Evolutionary conservation across 495 filamentous ascomycete genomes (phyloP).

Genomic region (Aspergillus cavernicola): DNA sequence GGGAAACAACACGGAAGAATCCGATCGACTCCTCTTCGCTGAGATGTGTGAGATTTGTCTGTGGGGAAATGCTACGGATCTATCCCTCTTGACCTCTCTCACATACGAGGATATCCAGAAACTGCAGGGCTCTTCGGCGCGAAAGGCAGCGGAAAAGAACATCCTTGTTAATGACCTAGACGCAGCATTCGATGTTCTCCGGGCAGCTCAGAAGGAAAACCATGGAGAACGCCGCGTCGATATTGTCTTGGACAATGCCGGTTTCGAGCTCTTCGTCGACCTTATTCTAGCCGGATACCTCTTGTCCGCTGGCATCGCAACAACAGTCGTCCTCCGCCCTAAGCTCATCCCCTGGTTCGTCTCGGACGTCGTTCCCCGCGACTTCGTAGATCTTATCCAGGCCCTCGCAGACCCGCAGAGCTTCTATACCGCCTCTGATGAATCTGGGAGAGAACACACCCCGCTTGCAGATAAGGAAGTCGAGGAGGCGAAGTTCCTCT

Average conservation of each 20-base stretch:
- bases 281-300: constrained; percentile 87
- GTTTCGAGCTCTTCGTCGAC: constrained; percentile 95
- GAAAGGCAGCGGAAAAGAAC: constrained; percentile 80
- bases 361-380: constrained; percentile 81
- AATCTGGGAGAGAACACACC: constrained; percentile 53
- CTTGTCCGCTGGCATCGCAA: constrained; percentile 75
- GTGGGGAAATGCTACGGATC: constrained; percentile 96
- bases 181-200: constrained; percentile 66
- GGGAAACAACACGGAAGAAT: constrained; percentile 54
- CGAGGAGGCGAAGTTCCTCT: constrained; percentile 68
- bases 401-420: constrained; percentile 67
- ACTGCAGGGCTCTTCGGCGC: constrained; percentile 81
- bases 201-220: constrained; percentile 51
- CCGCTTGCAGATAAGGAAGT: constrained; percentile 64
- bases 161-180: constrained; percentile 82
- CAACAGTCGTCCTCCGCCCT: constrained; percentile 82
- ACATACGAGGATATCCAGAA: constrained; percentile 96
- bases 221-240: constrained; percentile 66
- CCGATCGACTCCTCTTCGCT: constrained; percentile 72
- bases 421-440: constrained; percentile 75
- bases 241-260: constrained; percentile 93
- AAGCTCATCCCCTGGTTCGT: constrained; percentile 98
- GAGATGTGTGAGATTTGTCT: constrained; percentile 98
- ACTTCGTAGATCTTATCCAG: constrained; percentile 76
- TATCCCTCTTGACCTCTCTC: constrained; percentile 84